Conservation (phyloP, 768 basidiomycete species). For the Agrocybe chaxingu region DNA sequence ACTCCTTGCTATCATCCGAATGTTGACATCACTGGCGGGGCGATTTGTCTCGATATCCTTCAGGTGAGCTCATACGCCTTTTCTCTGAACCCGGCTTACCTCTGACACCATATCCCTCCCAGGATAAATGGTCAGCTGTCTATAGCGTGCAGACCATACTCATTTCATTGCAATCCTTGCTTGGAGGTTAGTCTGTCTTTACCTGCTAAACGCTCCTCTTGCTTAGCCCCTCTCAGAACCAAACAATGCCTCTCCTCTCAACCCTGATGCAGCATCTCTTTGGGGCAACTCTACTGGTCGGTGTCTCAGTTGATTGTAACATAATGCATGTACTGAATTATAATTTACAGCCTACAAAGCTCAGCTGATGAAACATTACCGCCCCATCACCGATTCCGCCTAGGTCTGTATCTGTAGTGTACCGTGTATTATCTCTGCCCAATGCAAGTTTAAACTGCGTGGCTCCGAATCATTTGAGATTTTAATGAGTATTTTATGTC, state of each 20-base stretch:
- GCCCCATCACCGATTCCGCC: slow-evolving; percentile 40
- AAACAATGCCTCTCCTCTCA: slow-evolving; percentile 89
- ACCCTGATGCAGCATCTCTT: slow-evolving; percentile 78
- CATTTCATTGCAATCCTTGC: slow-evolving; percentile 80
- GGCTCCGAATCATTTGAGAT: slow-evolving; percentile 6
- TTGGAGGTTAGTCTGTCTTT: slow-evolving; percentile 63
- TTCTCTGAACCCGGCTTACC: background rate
- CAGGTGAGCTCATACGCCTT: slow-evolving; percentile 46
- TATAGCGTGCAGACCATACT: slow-evolving; percentile 91
- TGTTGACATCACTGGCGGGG: slow-evolving; percentile 73
- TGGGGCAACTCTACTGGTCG: slow-evolving; percentile 74
- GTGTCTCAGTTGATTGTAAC: slow-evolving; percentile 11
- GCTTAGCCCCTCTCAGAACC: slow-evolving; percentile 53
- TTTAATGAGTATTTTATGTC: background rate
- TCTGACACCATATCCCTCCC: background rate
- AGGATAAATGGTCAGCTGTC: slow-evolving; percentile 94
- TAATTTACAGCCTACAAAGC: slow-evolving; percentile 57
- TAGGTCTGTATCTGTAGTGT: slow-evolving; percentile 3
- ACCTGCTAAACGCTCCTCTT: background rate
- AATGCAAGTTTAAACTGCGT: slow-evolving; percentile 11
- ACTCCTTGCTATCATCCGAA: slow-evolving; percentile 92
- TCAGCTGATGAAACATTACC: slow-evolving; percentile 73
- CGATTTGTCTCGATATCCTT: slow-evolving; percentile 85
- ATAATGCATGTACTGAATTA: slow-evolving; percentile 5
- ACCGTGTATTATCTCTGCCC: slow-evolving; percentile 5